A percentile compares a stretch with the other conserved stretches of the same genome.
Evolutionary conservation across 306 rosid genomes (phyloP).

Genomic region (Quillaja saponaria): DNA sequence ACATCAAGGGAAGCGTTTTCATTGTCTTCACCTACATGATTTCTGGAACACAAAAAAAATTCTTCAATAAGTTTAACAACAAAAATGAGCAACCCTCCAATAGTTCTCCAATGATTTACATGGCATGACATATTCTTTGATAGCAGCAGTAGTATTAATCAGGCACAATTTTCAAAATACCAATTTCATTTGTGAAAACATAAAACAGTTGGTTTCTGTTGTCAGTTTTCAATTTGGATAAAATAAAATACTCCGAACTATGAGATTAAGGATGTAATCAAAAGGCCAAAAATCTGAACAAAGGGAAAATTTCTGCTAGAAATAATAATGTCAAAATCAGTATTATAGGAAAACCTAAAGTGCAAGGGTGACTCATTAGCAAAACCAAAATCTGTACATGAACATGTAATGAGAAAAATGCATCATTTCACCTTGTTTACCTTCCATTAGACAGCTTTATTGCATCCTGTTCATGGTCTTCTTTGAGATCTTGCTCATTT

Average conservation of each 20-base stretch:
- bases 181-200: background rate
- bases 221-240: background rate
- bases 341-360: background rate
- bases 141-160: too few relatives aligned
- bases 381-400: background rate
- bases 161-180: too few relatives aligned
- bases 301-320: conserved; percentile 5
- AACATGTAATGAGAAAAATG: background rate
- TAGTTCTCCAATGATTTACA: conserved; percentile 13
- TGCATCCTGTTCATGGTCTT: conserved; percentile 42
- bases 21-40: conserved; percentile 38
- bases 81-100: conserved; percentile 13
- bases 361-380: background rate
- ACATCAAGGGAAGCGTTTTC: conserved; percentile 51
- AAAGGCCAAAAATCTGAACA: conserved; percentile 7
- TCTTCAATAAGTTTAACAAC: conserved; percentile 2
- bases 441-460: conserved; percentile 49
- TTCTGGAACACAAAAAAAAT: conserved; percentile 36
- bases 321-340: background rate
- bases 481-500: conserved; percentile 35
- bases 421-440: conserved; percentile 39
- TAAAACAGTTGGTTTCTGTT: conserved; percentile 5
- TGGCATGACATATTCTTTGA: background rate
- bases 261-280: background rate
- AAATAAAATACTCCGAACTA: conserved; percentile 1